These are phyloP conservation scores for Clavaria fumosa DNA, from an alignment of 768 basidiomycete species.

Conservation along the genomic window DNA sequence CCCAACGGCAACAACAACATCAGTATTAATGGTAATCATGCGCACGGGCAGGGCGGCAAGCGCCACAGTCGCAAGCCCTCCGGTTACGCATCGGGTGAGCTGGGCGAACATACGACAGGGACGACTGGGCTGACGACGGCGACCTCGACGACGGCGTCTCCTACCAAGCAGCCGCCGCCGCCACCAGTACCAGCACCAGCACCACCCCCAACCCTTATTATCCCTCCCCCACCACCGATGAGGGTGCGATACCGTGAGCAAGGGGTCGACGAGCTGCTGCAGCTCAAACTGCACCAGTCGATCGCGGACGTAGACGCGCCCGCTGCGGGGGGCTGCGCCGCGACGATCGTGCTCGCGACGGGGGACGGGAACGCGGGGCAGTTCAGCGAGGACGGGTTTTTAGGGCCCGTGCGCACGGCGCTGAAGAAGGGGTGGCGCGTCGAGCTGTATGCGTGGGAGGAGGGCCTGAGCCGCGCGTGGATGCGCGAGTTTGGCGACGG, in stretches of 20 bases:
- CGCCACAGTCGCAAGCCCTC: constrained; percentile 14
- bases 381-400: constrained; percentile 86
- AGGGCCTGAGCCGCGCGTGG: constrained; percentile 69
- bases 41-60: not conserved
- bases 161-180: not conserved
- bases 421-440: constrained; percentile 85
- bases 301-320: constrained; percentile 53
- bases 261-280: constrained; percentile 88
- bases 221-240: constrained; percentile 7
- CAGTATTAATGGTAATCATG: constrained; percentile 1
- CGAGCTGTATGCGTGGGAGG: constrained; percentile 89
- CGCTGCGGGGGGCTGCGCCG: constrained; percentile 39
- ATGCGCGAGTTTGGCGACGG: constrained; percentile 51
- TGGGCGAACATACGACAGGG: no score
- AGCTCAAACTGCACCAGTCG: constrained; percentile 83
- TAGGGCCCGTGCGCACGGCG: constrained; percentile 76
- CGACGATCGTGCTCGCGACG: constrained; percentile 82
- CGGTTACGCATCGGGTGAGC: constrained; percentile 19
- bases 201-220: constrained; percentile 9
- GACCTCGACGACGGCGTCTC: constrained; percentile 10
- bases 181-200: constrained; percentile 10
- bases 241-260: constrained; percentile 70
- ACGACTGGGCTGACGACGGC: constrained; percentile 17
- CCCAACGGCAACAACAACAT: constrained; percentile 3
- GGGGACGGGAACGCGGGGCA: constrained; percentile 89